Conservation (phyloP, 2,329 filamentous ascomycete genomes). For the Gyromitra esculenta region DNA sequence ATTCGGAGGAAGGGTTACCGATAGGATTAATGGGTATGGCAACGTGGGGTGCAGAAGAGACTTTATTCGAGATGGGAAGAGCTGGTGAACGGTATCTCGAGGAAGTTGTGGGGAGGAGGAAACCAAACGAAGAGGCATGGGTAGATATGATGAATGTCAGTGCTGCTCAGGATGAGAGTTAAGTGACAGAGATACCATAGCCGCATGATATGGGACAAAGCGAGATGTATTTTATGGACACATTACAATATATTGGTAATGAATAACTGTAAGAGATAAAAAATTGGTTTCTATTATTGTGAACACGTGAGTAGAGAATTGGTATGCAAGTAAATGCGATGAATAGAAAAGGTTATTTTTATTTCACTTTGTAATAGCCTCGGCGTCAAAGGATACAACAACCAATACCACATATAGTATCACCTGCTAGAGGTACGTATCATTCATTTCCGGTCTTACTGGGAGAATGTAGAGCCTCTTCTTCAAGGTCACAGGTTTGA, state of each 20-base stretch:
- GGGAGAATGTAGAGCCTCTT: too few relatives aligned
- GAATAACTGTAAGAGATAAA: neutral
- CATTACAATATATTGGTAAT: neutral
- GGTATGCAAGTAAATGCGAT: too few relatives aligned
- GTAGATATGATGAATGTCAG: slow-evolving; percentile 34
- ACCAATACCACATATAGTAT: too few relatives aligned
- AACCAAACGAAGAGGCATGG: slow-evolving; percentile 46
- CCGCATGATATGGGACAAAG: neutral
- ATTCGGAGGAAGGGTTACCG: slow-evolving; percentile 72
- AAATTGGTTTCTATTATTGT: neutral
- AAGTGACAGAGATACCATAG: neutral
- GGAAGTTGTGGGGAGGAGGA: slow-evolving; percentile 64
- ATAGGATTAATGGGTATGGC: slow-evolving; percentile 72
- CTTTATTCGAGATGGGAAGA: slow-evolving; percentile 69
- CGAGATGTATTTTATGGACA: neutral
- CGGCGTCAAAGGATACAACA: too few relatives aligned
- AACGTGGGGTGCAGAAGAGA: slow-evolving; percentile 74
- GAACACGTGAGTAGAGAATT: too few relatives aligned
- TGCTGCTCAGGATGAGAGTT: neutral
- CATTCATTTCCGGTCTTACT: too few relatives aligned
- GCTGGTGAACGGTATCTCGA: slow-evolving; percentile 69
- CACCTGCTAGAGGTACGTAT: too few relatives aligned
- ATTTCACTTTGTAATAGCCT: too few relatives aligned
- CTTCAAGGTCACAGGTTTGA: too few relatives aligned
- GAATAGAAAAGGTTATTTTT: too few relatives aligned